A percentile compares a stretch with the other conserved stretches of the same genome.
Conservation (phyloP, 2,329 filamentous ascomycete genomes). For the Exophiala bonariae region DNA sequence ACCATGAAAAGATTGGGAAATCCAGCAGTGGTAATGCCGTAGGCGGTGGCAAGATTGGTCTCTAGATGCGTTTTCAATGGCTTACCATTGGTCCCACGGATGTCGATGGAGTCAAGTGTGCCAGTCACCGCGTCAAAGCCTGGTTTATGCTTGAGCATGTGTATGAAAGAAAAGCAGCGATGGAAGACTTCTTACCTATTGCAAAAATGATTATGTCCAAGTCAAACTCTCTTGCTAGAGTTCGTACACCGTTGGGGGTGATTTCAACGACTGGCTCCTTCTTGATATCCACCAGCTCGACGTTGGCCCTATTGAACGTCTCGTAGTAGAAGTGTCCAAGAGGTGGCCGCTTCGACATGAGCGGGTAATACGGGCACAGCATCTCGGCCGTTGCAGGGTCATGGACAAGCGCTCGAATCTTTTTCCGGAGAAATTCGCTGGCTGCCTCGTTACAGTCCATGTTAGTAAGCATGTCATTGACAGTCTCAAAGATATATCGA, state of each 20-base stretch:
- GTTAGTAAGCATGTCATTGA: conserved; percentile 51
- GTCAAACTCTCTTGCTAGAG: conserved; percentile 28
- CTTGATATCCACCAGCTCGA: conserved; percentile 47
- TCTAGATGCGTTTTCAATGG: conserved; percentile 35
- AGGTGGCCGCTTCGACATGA: conserved; percentile 52
- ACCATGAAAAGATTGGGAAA: conserved; percentile 45
- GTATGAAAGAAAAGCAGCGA: neutral
- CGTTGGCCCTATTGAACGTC: conserved; percentile 45
- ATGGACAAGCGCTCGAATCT: conserved; percentile 50
- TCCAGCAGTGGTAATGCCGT: conserved; percentile 40
- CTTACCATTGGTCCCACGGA: conserved; percentile 38
- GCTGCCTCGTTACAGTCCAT: conserved; percentile 50
- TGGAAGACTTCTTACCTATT: conserved; percentile 25
- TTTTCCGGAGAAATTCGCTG: conserved; percentile 57
- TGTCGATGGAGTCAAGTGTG: conserved; percentile 40
- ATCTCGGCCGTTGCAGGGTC: conserved; percentile 53
- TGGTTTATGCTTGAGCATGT: conserved; percentile 13
- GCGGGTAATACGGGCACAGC: conserved; percentile 55
- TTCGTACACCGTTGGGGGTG: conserved; percentile 41
- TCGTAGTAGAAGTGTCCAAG: conserved; percentile 55
- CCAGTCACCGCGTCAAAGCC: conserved; percentile 45
- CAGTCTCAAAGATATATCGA: conserved; percentile 49
- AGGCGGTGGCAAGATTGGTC: conserved; percentile 35
- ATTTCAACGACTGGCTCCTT: conserved; percentile 42
- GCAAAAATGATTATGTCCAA: conserved; percentile 43